These are phyloP conservation scores for Blastocladiella britannica DNA, from an alignment of 192 early-diverging fungal species.

Conservation along the genomic window DNA sequence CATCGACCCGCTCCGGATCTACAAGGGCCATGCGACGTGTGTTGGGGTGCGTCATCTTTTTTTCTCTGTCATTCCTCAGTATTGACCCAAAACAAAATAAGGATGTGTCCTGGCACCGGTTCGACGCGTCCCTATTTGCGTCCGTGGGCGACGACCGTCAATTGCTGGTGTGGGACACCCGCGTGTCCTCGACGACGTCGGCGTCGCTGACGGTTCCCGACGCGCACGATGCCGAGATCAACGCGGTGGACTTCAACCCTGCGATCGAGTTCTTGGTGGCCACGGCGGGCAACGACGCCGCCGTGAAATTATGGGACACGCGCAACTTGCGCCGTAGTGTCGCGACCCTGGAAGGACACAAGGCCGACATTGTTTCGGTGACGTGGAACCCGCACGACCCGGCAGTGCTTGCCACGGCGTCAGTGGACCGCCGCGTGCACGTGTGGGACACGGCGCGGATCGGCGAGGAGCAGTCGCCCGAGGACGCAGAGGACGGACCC, in stretches of 20 bases:
- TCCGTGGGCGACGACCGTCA: slow-evolving; percentile 91
- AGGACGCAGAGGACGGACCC: slow-evolving; percentile 94
- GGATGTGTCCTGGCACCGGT: slow-evolving; percentile 84
- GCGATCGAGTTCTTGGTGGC: slow-evolving; percentile 71
- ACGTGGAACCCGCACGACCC: slow-evolving; percentile 85
- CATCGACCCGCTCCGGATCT: slow-evolving; percentile 58
- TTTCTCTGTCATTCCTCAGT: too few species aligned
- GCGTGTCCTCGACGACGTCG: slow-evolving; percentile 33
- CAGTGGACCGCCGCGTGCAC: slow-evolving; percentile 68
- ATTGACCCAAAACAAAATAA: too few species aligned
- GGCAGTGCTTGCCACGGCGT: slow-evolving; percentile 74
- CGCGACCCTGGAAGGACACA: slow-evolving; percentile 71
- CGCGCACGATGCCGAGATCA: slow-evolving; percentile 80
- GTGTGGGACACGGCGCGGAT: slow-evolving; percentile 91
- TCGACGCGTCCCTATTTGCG: slow-evolving; percentile 73
- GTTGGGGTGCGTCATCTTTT: slow-evolving; percentile 59
- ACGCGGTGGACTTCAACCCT: slow-evolving; percentile 87
- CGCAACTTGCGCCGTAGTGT: slow-evolving; percentile 69
- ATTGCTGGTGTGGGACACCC: slow-evolving; percentile 93
- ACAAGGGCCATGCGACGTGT: slow-evolving; percentile 65
- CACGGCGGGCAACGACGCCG: slow-evolving; percentile 86
- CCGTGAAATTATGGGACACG: slow-evolving; percentile 86
- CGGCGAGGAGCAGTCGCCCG: slow-evolving; percentile 78
- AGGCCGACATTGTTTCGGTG: slow-evolving; percentile 80
- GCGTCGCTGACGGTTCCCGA: slow-evolving; percentile 49